These are phyloP conservation scores for Boletales sp. DNA, from an alignment of 768 basidiomycete genomes.

Conservation along the genomic window DNA sequence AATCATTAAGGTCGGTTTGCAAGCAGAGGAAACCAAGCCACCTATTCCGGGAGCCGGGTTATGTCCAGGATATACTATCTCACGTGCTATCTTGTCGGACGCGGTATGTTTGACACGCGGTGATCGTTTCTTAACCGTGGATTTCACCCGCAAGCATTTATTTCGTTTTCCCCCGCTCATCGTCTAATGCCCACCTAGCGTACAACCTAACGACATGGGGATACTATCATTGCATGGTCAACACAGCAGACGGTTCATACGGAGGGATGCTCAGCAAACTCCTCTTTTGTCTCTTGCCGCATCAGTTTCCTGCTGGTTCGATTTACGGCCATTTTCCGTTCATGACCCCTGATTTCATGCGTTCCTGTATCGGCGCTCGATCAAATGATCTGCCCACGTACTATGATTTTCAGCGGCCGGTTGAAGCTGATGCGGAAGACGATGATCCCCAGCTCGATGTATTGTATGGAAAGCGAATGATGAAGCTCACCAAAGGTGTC, in stretches of 20 bases:
- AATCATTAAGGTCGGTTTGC: constrained; percentile 50
- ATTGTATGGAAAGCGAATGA: constrained; percentile 16
- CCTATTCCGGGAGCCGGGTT: constrained; percentile 68
- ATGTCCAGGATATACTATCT: constrained; percentile 81
- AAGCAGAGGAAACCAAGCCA: constrained; percentile 68
- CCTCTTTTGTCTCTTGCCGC: constrained; percentile 67
- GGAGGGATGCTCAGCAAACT: constrained; percentile 75
- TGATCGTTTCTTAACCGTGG: constrained; percentile 74
- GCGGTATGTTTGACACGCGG: constrained; percentile 74
- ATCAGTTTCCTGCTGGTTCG: constrained; percentile 61
- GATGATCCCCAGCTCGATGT: not conserved
- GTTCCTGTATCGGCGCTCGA: constrained; percentile 41
- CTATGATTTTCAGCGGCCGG: constrained; percentile 62
- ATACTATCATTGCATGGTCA: constrained; percentile 63
- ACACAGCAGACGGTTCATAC: constrained; percentile 63
- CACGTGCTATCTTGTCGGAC: constrained; percentile 79
- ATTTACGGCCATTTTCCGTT: constrained; percentile 82
- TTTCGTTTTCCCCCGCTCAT: not conserved
- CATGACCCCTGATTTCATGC: constrained; percentile 48
- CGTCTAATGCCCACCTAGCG: constrained; percentile 38
- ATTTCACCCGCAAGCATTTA: constrained; percentile 62
- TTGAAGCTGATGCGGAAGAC: not conserved
- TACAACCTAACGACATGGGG: constrained; percentile 79
- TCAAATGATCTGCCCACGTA: constrained; percentile 32
- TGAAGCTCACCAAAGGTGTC: constrained; percentile 12